phyloP scores from a whole-genome alignment of 345 rosid genomes.

The Clarkia xantiana region DNA sequence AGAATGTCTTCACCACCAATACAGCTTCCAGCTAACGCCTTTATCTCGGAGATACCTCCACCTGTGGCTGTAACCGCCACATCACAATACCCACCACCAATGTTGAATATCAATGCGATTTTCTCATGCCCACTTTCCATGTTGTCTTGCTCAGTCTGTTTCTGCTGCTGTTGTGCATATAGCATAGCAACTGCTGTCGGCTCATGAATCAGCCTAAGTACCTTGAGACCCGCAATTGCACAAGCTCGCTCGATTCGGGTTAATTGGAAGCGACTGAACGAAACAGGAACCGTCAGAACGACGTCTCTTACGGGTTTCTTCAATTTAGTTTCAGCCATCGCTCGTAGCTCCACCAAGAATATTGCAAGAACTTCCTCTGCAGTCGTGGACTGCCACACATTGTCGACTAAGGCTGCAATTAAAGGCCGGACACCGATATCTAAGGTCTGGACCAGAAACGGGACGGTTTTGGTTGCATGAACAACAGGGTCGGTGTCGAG shows the following conservation, averaged over 20 bases:
- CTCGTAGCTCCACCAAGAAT: conserved; percentile 51
- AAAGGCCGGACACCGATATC: conserved; percentile 78
- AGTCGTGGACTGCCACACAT: conserved; percentile 76
- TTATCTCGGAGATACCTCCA: conserved; percentile 92
- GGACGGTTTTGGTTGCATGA: conserved; percentile 56
- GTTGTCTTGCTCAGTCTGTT: conserved; percentile 41
- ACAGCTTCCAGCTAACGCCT: conserved; percentile 53
- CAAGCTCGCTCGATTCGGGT: conserved; percentile 78
- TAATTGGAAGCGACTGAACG: conserved; percentile 72
- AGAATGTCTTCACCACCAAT: conserved; percentile 80
- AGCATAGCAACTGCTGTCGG: conserved; percentile 83
- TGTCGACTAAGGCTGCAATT: conserved; percentile 66
- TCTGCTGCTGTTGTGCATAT: conserved; percentile 72
- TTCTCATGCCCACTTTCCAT: conserved; percentile 83
- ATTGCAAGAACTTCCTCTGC: conserved; percentile 91
- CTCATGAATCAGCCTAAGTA: conserved; percentile 76
- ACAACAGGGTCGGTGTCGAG: conserved; percentile 73
- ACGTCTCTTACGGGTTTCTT: conserved; percentile 61
- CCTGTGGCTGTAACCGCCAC: conserved; percentile 71
- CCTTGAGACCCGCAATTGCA: conserved; percentile 85
- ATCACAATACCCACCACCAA: conserved; percentile 86
- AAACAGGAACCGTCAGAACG: conserved; percentile 68
- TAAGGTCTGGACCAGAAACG: conserved; percentile 77
- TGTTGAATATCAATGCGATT: conserved; percentile 64
- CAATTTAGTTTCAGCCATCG: conserved; percentile 63